These are phyloP conservation scores for Pigoraptor vietnamica DNA, from an alignment of 78 protist genomes.

Conservation along the genomic window DNA sequence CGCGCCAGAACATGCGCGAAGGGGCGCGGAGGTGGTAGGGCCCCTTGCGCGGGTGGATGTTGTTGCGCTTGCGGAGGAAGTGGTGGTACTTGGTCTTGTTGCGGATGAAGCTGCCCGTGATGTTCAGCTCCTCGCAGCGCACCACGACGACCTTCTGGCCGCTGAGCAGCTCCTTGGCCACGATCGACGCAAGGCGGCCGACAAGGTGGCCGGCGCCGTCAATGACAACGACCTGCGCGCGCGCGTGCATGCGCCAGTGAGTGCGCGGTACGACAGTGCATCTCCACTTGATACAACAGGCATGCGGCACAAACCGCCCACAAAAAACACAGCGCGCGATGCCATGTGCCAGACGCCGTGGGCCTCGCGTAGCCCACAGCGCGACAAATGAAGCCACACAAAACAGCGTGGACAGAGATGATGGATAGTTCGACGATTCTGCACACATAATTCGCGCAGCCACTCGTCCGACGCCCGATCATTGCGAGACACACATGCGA, in stretches of 20 bases:
- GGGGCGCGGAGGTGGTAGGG: constrained; percentile 92
- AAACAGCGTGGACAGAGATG: too few species aligned
- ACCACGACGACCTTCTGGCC: constrained; percentile 91
- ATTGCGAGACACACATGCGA: too few species aligned
- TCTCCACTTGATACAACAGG: too few species aligned
- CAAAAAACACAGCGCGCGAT: too few species aligned
- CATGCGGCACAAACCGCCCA: too few species aligned
- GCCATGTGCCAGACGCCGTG: too few species aligned
- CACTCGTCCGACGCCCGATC: too few species aligned
- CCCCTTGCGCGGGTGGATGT: constrained; percentile 95
- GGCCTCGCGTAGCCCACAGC: too few species aligned
- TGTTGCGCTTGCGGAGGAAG: constrained; percentile 71
- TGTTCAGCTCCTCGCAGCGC: constrained; percentile 90
- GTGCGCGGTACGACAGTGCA: too few species aligned
- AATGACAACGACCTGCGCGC: constrained; percentile 59
- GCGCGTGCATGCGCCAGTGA: neutral
- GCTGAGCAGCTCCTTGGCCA: constrained; percentile 93
- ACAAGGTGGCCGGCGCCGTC: constrained; percentile 93
- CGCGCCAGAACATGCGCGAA: constrained; percentile 83
- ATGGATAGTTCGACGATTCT: too few species aligned
- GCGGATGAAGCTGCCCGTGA: constrained; percentile 91
- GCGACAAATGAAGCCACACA: too few species aligned
- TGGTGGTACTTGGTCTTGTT: constrained; percentile 79
- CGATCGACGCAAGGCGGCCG: constrained; percentile 96
- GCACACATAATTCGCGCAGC: too few species aligned